Conservation (phyloP, 768 basidiomycete species). For the Stropharia rugosoannulata region DNA sequence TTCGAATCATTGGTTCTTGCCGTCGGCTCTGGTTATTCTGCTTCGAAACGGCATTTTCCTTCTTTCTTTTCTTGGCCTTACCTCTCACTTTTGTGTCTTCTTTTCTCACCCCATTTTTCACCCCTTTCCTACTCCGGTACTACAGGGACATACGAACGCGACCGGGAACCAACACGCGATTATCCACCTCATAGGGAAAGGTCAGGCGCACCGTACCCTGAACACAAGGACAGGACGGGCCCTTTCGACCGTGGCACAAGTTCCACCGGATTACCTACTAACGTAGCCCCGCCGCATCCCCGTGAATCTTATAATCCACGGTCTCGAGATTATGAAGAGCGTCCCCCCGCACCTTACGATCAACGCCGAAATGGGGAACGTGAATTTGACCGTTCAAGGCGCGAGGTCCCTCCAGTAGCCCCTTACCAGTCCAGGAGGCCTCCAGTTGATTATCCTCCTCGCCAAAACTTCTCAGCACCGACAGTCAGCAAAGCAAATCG, state of each 20-base stretch:
- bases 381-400: not conserved
- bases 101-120: conserved; percentile 34
- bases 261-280: conserved; percentile 1
- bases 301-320: conserved; percentile 5
- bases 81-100: conserved; percentile 32
- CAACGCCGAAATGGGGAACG: not conserved
- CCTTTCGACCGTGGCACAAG: conserved; percentile 25
- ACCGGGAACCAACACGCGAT: conserved; percentile 22
- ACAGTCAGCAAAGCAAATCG: not conserved
- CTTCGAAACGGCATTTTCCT: conserved; percentile 39
- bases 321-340: not conserved
- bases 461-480: not conserved
- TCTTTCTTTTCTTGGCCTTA: conserved; percentile 33
- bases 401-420: not conserved
- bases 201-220: conserved; percentile 1
- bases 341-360: conserved; percentile 2
- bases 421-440: not conserved
- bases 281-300: conserved; percentile 5
- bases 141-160: conserved; percentile 48
- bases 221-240: conserved; percentile 15
- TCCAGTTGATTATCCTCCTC: not conserved
- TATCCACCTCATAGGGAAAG: conserved; percentile 18
- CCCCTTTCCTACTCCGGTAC: conserved; percentile 32
- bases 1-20: conserved; percentile 27
- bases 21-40: conserved; percentile 31